Evolutionary conservation across 2,329 filamentous ascomycete species (phyloP).

Genomic region (Gnomoniopsis sp.): DNA sequence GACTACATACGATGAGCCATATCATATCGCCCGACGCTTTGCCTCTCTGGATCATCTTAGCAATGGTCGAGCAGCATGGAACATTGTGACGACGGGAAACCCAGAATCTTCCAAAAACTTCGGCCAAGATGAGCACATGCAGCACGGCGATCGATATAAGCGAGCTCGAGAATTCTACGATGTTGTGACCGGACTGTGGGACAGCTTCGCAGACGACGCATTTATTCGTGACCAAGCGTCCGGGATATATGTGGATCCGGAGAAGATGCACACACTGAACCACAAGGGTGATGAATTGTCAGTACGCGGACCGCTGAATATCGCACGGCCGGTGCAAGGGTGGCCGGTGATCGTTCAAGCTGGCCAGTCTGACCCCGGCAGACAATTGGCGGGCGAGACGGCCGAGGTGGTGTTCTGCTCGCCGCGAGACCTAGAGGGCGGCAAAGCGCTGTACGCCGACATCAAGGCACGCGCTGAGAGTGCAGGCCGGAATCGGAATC

Average conservation of each 20-base stretch:
- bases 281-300: conserved; percentile 46
- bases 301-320: conserved; percentile 47
- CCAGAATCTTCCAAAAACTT: conserved; percentile 52
- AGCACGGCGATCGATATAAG: conserved; percentile 47
- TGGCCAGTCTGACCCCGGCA: conserved; percentile 49
- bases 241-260: conserved; percentile 48
- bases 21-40: conserved; percentile 51
- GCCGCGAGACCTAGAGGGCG: conserved; percentile 40
- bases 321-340: conserved; percentile 49
- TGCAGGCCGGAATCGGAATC: conserved; percentile 41
- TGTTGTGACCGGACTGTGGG: conserved; percentile 50
- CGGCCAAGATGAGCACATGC: conserved; percentile 45
- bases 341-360: conserved; percentile 56
- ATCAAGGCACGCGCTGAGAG: conserved; percentile 44
- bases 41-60: conserved; percentile 52
- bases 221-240: conserved; percentile 45
- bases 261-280: conserved; percentile 49
- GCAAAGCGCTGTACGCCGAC: conserved; percentile 47
- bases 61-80: conserved; percentile 49
- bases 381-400: conserved; percentile 49
- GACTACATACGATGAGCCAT: conserved; percentile 52
- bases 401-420: conserved; percentile 52
- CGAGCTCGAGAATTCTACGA: conserved; percentile 51
- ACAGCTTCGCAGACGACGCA: conserved; percentile 53
- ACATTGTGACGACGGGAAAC: conserved; percentile 51